Percentiles rank a stretch among this genome's conserved stretches.
These are phyloP conservation scores for Metschnikowia corniflorae DNA, from an alignment of 805 yeast species.

Conservation along the genomic window DNA sequence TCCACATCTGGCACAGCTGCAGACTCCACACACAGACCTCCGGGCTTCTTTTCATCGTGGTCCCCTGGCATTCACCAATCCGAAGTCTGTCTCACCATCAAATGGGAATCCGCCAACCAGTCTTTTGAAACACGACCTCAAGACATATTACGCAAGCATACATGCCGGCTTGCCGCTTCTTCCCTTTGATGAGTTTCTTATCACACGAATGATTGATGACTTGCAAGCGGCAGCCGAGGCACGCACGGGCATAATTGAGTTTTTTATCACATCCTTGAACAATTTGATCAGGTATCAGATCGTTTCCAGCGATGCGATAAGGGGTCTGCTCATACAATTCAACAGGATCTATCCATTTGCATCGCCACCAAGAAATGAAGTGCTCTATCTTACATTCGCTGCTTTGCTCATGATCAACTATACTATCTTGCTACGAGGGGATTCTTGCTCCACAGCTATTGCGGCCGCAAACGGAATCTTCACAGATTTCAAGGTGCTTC, in stretches of 20 bases:
- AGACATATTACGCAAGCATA: constrained; percentile 40
- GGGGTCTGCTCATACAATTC: constrained; percentile 33
- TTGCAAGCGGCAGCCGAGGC: constrained; percentile 21
- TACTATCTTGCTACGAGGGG: constrained; percentile 56
- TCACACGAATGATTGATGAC: constrained; percentile 15
- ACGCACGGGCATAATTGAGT: constrained; percentile 32
- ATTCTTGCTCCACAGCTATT: constrained; percentile 54
- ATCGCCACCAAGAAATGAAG: constrained; percentile 18
- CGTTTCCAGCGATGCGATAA: constrained; percentile 30
- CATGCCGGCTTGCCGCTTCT: constrained; percentile 47
- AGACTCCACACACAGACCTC: too few relatives aligned
- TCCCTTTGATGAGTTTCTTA: constrained; percentile 28
- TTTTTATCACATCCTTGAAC: constrained; percentile 40
- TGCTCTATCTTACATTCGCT: constrained; percentile 26
- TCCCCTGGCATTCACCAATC: background rate
- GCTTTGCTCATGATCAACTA: constrained; percentile 46
- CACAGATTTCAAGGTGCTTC: constrained; percentile 51
- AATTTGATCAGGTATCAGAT: constrained; percentile 36
- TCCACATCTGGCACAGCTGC: background rate
- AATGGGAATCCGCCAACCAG: background rate
- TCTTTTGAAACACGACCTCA: constrained; percentile 7
- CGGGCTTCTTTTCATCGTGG: background rate
- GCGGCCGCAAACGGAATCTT: constrained; percentile 32
- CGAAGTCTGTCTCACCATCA: background rate
- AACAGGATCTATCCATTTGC: constrained; percentile 34